These are phyloP conservation scores for Fabrea salina DNA, from an alignment of 169 alveolate genomes.

Conservation along the genomic window DNA sequence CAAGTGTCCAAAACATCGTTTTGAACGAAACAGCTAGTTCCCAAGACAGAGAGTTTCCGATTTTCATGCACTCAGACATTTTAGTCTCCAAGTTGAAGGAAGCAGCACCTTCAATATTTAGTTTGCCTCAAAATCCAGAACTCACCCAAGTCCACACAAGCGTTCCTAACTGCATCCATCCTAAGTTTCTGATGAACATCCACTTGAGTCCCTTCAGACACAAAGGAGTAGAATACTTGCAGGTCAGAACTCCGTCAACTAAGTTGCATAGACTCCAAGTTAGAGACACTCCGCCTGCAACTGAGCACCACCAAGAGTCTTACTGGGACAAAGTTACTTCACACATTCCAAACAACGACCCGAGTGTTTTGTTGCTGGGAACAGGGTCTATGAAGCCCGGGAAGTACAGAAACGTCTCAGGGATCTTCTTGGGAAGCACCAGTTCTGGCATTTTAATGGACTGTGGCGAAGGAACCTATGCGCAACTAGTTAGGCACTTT, in stretches of 20 bases:
- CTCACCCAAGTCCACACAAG: background rate
- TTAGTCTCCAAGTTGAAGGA: background rate
- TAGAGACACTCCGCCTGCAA: no score
- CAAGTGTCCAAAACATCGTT: background rate
- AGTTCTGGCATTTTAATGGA: slow-evolving; percentile 64
- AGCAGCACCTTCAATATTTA: background rate
- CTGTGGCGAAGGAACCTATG: slow-evolving; percentile 80
- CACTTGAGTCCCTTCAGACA: slow-evolving; percentile 36
- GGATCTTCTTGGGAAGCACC: slow-evolving; percentile 39
- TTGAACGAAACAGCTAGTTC: background rate
- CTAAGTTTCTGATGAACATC: slow-evolving; percentile 31
- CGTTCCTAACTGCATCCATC: background rate
- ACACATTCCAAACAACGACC: slow-evolving; percentile 24
- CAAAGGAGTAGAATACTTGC: slow-evolving; percentile 39
- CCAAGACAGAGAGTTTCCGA: background rate
- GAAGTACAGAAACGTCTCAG: slow-evolving; percentile 51
- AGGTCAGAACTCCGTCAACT: no score
- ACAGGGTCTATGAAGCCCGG: slow-evolving; percentile 69
- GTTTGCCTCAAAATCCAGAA: background rate
- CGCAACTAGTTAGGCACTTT: slow-evolving; percentile 65
- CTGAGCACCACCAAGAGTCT: background rate
- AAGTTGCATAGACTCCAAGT: no score
- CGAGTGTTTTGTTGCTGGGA: slow-evolving; percentile 54
- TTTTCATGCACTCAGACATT: background rate
- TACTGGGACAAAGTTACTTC: slow-evolving; percentile 9